Conservation (phyloP, 352 stramenopile species). For the Pilasporangium apinafurcum region DNA sequence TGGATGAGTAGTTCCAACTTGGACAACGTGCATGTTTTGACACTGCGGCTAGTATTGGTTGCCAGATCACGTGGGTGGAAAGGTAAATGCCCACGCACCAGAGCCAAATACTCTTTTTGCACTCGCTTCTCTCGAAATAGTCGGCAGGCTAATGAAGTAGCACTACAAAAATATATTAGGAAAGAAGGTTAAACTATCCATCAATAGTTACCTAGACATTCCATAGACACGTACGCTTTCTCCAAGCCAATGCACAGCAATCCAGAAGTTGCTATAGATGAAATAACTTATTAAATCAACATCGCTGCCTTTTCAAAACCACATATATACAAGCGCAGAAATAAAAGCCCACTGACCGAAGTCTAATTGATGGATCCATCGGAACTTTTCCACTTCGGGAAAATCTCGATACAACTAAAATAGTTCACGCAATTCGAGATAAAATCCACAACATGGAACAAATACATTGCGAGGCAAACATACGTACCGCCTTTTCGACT, state of each 20-base stretch:
- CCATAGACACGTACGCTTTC: conserved; percentile 35
- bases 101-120: conserved; percentile 82
- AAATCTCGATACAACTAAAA: conserved; percentile 57
- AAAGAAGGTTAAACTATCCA: background rate
- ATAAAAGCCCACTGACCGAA: conserved; percentile 38
- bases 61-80: conserved; percentile 36
- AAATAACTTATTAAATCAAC: too few relatives aligned
- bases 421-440: background rate
- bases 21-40: conserved; percentile 49
- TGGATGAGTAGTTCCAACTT: conserved; percentile 62
- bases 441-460: background rate
- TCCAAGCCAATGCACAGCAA: conserved; percentile 76
- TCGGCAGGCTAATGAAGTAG: conserved; percentile 49
- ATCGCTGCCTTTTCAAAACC: too few relatives aligned
- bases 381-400: conserved; percentile 72
- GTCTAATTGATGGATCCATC: conserved; percentile 89
- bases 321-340: too few relatives aligned
- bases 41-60: background rate
- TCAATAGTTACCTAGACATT: background rate
- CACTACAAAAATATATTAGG: conserved; percentile 21
- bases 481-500: conserved; percentile 81
- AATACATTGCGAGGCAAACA: too few relatives aligned
- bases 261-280: conserved; percentile 69
- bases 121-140: conserved; percentile 78
- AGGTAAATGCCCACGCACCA: conserved; percentile 67